A percentile compares a stretch with the other conserved stretches of the same genome.
phyloP scores from a whole-genome alignment of 345 rosid species.

The Lepidium sativum region DNA sequence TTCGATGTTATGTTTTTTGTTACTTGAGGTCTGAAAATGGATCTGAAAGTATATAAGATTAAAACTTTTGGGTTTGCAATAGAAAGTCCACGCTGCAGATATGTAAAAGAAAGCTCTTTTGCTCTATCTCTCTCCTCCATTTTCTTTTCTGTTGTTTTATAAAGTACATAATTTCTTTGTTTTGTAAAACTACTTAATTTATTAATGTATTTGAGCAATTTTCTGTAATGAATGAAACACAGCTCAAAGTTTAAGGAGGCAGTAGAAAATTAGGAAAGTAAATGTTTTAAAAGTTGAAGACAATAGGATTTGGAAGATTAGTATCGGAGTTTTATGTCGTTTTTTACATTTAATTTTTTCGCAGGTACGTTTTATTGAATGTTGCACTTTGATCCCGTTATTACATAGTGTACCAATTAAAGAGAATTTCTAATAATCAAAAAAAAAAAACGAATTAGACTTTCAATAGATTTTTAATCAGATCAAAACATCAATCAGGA shows the following conservation, averaged over 20 bases:
- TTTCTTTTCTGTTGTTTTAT: no score
- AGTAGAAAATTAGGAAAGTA: not conserved
- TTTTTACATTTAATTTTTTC: not conserved
- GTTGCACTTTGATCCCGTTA: not conserved
- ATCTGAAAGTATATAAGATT: constrained; percentile 13
- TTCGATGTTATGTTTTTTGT: no score
- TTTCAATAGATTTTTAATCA: no score
- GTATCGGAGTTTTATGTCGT: not conserved
- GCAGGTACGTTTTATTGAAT: not conserved
- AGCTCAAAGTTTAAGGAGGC: no score
- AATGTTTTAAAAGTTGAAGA: not conserved
- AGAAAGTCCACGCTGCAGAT: constrained; percentile 30
- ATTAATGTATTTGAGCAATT: no score
- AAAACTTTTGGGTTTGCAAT: constrained; percentile 4
- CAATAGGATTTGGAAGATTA: not conserved
- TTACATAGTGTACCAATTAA: not conserved
- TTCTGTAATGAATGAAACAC: no score
- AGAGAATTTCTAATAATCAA: not conserved
- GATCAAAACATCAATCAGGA: no score
- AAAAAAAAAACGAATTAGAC: no score
- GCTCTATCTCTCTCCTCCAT: not conserved
- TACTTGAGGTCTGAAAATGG: not conserved
- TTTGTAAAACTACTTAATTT: no score
- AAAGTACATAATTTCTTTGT: no score
- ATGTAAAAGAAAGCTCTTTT: not conserved